Evolutionary conservation across 768 basidiomycete species (phyloP), one percentile per base, ranked within the genome.

Genomic region (Rhizopogon sp.): DNA sequence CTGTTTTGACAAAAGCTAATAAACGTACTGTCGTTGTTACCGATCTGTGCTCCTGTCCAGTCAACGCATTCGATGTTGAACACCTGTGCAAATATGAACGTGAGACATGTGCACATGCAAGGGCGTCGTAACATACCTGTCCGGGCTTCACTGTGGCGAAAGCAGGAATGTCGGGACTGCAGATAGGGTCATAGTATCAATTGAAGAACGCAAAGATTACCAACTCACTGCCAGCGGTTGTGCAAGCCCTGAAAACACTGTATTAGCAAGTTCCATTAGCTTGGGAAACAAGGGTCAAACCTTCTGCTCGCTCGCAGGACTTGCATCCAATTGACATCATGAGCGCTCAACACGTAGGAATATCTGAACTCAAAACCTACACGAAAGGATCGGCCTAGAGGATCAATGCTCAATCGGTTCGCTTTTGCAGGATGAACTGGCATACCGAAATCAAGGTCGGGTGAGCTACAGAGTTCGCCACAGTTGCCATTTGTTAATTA

Each of bases 41-140:
- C 84, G 47, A 88, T 87, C 62, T 89, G 86, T 0, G 85, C 87
- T 16, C 87, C 87, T 14, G 87, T 90, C 87, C 87, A 90, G 60
- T 88, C 86, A 39, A 85, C 77, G 58, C 84, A 87, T 71, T 87
- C 79, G 17, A 88, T 66, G 55, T 86, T 87, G 74, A 89, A 89
- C 3, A 82, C 80, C 79, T 86, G 59, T 17, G 10, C 46, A 50
- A 29, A 14, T 10, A 13, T 56, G 10, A 25, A 45, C 28, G 13
- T 7, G 22, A 39, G 14, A 14, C 3, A 29, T 1, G 22, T 14
- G 1, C 5, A 28, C 29, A 41, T 42, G 41, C 22, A 16, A 46
- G 6, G 14, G n/a, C 39, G 16, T 9, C 17, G 20, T 6, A 7
- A 53, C 67, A 57, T 45, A 76, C 82, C 60, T 85, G 72, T 50